These are phyloP conservation scores for Phytophthora foliorum DNA, from an alignment of 352 stramenopile genomes.

Conservation along the genomic window DNA sequence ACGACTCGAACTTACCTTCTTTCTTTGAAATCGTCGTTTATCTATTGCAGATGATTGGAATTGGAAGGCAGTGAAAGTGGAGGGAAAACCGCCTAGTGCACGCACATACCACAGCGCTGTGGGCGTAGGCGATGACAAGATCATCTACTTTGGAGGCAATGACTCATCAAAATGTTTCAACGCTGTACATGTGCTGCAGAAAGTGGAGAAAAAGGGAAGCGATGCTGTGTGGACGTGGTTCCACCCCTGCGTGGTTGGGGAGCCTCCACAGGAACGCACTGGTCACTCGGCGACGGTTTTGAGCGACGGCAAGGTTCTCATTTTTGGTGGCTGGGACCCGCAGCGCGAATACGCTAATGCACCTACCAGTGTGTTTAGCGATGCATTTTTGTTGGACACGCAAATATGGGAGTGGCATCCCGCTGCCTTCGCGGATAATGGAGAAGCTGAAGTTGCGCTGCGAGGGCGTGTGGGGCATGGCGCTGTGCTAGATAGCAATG, in stretches of 20 bases:
- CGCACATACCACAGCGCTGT: slow-evolving; percentile 94
- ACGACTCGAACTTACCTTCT: slow-evolving; percentile 7
- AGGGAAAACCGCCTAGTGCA: slow-evolving; percentile 87
- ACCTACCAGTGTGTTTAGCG: slow-evolving; percentile 82
- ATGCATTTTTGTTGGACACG: slow-evolving; percentile 93
- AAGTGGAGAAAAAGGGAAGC: slow-evolving; percentile 31
- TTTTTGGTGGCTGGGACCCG: slow-evolving; percentile 96
- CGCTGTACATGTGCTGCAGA: slow-evolving; percentile 92
- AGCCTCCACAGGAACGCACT: slow-evolving; percentile 81
- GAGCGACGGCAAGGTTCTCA: slow-evolving; percentile 86
- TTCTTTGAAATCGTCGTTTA: background rate
- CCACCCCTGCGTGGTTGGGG: slow-evolving; percentile 82
- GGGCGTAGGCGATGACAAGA: slow-evolving; percentile 60
- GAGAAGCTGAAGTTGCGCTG: slow-evolving; percentile 13
- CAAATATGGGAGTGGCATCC: slow-evolving; percentile 91
- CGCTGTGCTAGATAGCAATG: slow-evolving; percentile 71
- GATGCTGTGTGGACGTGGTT: slow-evolving; percentile 86
- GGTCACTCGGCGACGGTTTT: slow-evolving; percentile 92
- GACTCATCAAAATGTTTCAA: slow-evolving; percentile 93
- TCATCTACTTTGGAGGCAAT: slow-evolving; percentile 96
- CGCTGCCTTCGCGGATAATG: slow-evolving; percentile 52
- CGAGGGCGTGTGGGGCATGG: slow-evolving; percentile 89
- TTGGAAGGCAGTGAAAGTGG: slow-evolving; percentile 90
- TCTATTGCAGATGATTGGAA: slow-evolving; percentile 79
- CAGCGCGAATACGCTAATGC: slow-evolving; percentile 64